Base-by-base conservation (phyloP, 1,284 basidiomycete species). In the Pseudozyma sp. region DNA sequence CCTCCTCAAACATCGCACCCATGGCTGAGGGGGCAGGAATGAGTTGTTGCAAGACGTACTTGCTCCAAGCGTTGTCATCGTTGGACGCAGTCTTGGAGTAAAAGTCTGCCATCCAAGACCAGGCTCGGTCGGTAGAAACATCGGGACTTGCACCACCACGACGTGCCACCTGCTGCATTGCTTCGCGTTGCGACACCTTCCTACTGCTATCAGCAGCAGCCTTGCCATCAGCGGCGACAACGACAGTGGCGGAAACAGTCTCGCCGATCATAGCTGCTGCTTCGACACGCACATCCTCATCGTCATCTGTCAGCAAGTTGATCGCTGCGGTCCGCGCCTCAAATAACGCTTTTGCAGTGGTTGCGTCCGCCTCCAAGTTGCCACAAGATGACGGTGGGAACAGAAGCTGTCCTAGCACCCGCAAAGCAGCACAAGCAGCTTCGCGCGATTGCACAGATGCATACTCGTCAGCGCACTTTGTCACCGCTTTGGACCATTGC, bases 381-480 rank as follows among this genome's bases (percentile, higher is more conserved):
- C 39, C 14, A 16, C 11, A 42, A 10, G 36, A 25, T 18, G 3
- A 52, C 39, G 6, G 47, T 42, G 3, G 67, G 73, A 76, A 71
- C 6, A 76, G 65, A 12, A 67, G 21, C 7, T 45, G 21, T 13
- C 68, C 69, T 9, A 76, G 51, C 3, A 66, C 64, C 0, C 69
- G 57, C 53, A 71, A 18, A 3, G 73, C 59, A 16, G 61, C 53
- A n/a, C 53, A 53, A 3, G 69, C 73, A 14, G 73, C 68, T 45
- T 76, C 73, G 35, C 73, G 63, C 31, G 73, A 76, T 34, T 76
- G 73, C n/a, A 76, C 73, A 0, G 73, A 76, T 21, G 70, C 59
- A 16, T 71, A 52, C 48, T 76, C 73, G 49, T 71, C 69, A 12
- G 69, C 68, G 36, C 73, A 76, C 25, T 38, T 52, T 14, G 60